Conservation (phyloP, 352 stramenopile species). For the Phytopythium vexans region DNA sequence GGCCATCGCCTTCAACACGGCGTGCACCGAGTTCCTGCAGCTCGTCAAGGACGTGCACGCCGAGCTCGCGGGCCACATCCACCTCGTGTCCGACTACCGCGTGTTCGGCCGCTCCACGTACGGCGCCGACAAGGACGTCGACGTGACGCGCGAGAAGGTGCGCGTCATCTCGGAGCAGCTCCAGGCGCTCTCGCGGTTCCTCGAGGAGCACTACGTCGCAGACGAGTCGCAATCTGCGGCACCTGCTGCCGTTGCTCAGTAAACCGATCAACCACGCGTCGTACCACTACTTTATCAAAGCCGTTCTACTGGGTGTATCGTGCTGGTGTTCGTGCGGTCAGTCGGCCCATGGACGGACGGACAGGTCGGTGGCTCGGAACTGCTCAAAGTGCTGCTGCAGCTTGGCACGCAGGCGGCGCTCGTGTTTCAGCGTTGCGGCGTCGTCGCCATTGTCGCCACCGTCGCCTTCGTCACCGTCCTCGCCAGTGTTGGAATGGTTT, state of each 20-base stretch:
- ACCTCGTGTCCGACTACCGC: conserved; percentile 84
- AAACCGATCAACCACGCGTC: neutral
- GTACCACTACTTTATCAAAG: neutral
- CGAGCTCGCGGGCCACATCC: conserved; percentile 78
- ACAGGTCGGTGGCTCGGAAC: conserved; percentile 23
- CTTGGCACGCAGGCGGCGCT: conserved; percentile 33
- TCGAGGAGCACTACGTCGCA: conserved; percentile 60
- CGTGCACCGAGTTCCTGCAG: conserved; percentile 83
- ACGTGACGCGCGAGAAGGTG: conserved; percentile 75
- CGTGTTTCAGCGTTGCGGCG: conserved; percentile 25
- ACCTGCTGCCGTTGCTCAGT: neutral
- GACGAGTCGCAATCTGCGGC: conserved; percentile 1
- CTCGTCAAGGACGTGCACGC: conserved; percentile 84
- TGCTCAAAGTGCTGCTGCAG: conserved; percentile 64
- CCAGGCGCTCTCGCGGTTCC: conserved; percentile 67
- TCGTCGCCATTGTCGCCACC: conserved; percentile 24
- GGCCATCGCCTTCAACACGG: conserved; percentile 67
- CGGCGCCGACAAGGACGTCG: conserved; percentile 77
- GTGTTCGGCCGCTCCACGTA: conserved; percentile 82
- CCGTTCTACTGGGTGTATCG: conserved; percentile 3
- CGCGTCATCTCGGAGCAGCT: conserved; percentile 77
- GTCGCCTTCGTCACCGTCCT: conserved; percentile 13
- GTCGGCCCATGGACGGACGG: neutral
- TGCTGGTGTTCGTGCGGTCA: neutral
- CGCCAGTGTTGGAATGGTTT: conserved; percentile 13